These are phyloP conservation scores for Ceriops decandra DNA, from an alignment of 345 rosid species.

Conservation along the genomic window DNA sequence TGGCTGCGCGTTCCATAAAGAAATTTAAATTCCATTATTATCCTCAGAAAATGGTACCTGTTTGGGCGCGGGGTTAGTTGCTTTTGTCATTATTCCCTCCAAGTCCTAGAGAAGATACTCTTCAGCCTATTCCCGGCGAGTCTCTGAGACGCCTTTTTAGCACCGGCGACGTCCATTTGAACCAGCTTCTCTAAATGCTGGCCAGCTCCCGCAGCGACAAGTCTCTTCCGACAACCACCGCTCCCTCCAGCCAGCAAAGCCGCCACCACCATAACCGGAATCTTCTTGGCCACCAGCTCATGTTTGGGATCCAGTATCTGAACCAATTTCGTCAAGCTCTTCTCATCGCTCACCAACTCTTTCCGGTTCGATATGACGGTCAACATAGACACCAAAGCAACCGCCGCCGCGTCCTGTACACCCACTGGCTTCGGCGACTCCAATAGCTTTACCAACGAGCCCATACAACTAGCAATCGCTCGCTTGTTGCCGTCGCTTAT, in stretches of 20 bases:
- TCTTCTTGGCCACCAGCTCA: conserved; percentile 49
- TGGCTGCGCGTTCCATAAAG: background rate
- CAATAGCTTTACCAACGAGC: conserved; percentile 54
- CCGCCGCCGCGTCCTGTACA: conserved; percentile 58
- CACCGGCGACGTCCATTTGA: conserved; percentile 66
- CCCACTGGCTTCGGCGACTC: conserved; percentile 74
- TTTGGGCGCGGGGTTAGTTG: conserved; percentile 37
- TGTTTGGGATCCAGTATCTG: conserved; percentile 67
- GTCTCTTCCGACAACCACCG: conserved; percentile 44
- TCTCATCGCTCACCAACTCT: conserved; percentile 64
- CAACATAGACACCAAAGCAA: conserved; percentile 49
- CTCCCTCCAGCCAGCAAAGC: conserved; percentile 48
- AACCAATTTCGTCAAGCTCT: conserved; percentile 58
- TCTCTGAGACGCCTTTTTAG: conserved; percentile 57
- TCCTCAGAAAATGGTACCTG: conserved; percentile 34
- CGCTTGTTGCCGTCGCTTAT: conserved; percentile 71
- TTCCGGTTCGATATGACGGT: conserved; percentile 57
- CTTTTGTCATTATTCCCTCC: conserved; percentile 55
- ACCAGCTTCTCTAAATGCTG: conserved; percentile 48
- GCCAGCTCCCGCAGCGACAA: conserved; percentile 54
- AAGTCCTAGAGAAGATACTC: conserved; percentile 54
- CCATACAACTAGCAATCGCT: conserved; percentile 54
- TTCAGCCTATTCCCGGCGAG: conserved; percentile 56
- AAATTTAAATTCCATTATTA: conserved; percentile 7
- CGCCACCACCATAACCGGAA: conserved; percentile 54